These are phyloP conservation scores for Pseudocercospora eumusae DNA, from an alignment of 2,329 filamentous ascomycete genomes.

Conservation along the genomic window DNA sequence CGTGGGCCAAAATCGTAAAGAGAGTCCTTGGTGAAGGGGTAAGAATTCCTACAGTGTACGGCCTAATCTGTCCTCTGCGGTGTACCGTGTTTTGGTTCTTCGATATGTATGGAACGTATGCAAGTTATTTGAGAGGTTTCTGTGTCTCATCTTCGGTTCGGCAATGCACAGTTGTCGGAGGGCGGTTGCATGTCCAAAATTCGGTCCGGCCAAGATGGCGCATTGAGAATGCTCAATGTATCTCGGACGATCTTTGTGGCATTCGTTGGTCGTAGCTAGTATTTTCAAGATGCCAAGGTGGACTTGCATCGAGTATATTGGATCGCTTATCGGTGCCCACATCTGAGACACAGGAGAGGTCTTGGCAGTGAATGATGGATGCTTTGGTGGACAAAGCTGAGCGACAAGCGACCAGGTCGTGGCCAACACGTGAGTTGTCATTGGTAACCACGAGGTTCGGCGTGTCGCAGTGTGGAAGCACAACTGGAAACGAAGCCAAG, in stretches of 20 bases:
- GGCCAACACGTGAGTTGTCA: neutral
- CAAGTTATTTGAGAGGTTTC: slow-evolving; percentile 6
- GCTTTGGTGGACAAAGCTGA: slow-evolving; percentile 12
- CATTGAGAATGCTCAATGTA: neutral
- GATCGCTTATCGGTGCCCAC: slow-evolving; percentile 21
- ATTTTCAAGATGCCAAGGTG: slow-evolving; percentile 17
- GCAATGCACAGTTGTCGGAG: slow-evolving; percentile 9
- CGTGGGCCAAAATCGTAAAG: too few relatives aligned
- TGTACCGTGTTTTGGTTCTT: slow-evolving; percentile 8
- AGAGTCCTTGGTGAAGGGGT: too few relatives aligned
- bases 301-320: slow-evolving; percentile 24
- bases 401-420: neutral
- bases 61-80: too few relatives aligned
- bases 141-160: slow-evolving; percentile 16
- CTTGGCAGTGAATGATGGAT: neutral
- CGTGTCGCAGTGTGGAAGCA: neutral
- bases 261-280: slow-evolving; percentile 8
- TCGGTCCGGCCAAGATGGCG: slow-evolving; percentile 12
- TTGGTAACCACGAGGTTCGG: neutral
- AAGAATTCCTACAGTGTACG: too few relatives aligned
- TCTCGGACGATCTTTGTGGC: slow-evolving; percentile 12
- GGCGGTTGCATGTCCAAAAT: slow-evolving; percentile 14
- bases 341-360: slow-evolving; percentile 24
- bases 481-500: neutral
- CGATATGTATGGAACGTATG: slow-evolving; percentile 39